Evolutionary conservation across 2,329 filamentous ascomycete species (phyloP).

Genomic region (Alternaria sp.): DNA sequence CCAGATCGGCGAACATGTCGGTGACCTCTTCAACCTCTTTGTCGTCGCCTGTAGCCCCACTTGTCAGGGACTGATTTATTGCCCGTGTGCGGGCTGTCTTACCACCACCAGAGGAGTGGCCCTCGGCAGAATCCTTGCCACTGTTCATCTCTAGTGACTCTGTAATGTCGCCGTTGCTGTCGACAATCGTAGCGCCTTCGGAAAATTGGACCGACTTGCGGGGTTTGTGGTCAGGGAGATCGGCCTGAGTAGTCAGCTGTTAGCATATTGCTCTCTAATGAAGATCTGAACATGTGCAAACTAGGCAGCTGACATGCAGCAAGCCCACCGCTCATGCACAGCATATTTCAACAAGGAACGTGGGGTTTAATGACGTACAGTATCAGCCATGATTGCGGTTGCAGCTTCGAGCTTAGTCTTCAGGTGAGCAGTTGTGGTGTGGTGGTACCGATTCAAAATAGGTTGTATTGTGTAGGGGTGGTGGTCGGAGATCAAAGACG

Average conservation of each 20-base stretch:
- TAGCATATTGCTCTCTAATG: constrained; percentile 22
- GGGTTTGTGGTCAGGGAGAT: constrained; percentile 69
- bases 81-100: constrained; percentile 23
- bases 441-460: background rate
- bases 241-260: constrained; percentile 51
- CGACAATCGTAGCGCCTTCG: constrained; percentile 85
- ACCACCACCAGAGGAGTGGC: constrained; percentile 62
- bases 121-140: constrained; percentile 81
- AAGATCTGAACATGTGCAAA: background rate
- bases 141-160: constrained; percentile 75
- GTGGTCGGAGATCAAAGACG: constrained; percentile 2
- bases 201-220: constrained; percentile 96
- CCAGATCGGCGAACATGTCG: constrained; percentile 68
- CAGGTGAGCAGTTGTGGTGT: constrained; percentile 7
- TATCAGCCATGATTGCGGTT: constrained; percentile 63
- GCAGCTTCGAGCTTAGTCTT: constrained; percentile 19
- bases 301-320: constrained; percentile 2
- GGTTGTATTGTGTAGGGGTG: constrained; percentile 6
- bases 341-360: constrained; percentile 33
- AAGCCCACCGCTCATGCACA: constrained; percentile 8
- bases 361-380: constrained; percentile 47
- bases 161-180: constrained; percentile 85
- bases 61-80: constrained; percentile 31
- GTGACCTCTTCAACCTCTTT: constrained; percentile 71
- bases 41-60: constrained; percentile 53